A percentile compares a stretch with the other conserved stretches of the same genome.
phyloP scores from a whole-genome alignment of 306 rosid genomes.

The Cucurbita pepo region DNA sequence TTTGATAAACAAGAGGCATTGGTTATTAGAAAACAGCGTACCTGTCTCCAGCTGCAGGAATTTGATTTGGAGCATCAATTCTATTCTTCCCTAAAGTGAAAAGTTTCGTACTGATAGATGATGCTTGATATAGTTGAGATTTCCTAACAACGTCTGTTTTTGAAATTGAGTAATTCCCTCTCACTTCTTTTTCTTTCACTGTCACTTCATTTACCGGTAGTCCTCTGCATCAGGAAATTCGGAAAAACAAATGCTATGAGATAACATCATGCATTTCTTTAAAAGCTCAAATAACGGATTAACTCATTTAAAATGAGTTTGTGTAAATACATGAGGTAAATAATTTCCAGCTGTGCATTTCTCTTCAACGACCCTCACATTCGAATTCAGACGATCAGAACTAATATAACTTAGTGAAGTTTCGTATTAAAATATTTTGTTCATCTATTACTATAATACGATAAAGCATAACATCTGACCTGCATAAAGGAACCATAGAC shows the following conservation, averaged over 20 bases:
- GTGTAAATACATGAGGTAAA: neutral
- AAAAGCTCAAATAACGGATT: neutral
- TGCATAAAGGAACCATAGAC: constrained; percentile 19
- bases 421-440: neutral
- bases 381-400: neutral
- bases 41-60: constrained; percentile 23
- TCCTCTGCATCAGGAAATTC: constrained; percentile 29
- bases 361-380: neutral
- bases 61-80: constrained; percentile 17
- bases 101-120: constrained; percentile 20
- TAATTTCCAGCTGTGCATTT: neutral
- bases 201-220: constrained; percentile 11
- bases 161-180: constrained; percentile 16
- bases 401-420: neutral
- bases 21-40: constrained; percentile 14
- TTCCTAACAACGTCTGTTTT: constrained; percentile 18
- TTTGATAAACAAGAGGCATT: constrained; percentile 4
- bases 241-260: neutral
- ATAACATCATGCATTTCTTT: neutral
- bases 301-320: neutral
- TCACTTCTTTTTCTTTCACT: constrained; percentile 19
- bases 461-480: constrained; percentile 25
- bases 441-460: neutral
- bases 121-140: constrained; percentile 17
- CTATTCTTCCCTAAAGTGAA: constrained; percentile 20